Evolutionary conservation across 768 basidiomycete genomes (phyloP), one percentile per base, ranked within the genome.

Genomic region (Fomitopsis serialis): DNA sequence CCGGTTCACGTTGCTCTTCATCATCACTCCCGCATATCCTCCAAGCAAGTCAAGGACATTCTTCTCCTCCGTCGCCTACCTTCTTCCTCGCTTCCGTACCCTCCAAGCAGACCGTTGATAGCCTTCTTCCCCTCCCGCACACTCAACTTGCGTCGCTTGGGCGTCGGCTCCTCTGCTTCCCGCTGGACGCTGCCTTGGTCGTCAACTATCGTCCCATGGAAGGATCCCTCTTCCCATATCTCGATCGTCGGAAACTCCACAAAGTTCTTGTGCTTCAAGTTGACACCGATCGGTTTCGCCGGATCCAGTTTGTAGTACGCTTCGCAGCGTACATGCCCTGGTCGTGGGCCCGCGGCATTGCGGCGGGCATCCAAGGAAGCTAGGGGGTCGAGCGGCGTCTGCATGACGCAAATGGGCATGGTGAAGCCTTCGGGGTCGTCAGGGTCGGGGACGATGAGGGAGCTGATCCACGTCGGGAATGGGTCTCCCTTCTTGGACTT

Each of bases 161-260:
- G 57, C 37, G 63, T 63, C 48, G 68, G 70, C 55, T 75, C 70
- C 13, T 66, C 68, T 59, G 36, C 65, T 51, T 65, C 62, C 37
- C 61, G 59, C 25, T 73, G 72, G 34, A 79, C 61, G 4, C 70
- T 57, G 2, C 84, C 84, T 45, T 74, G 65, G 42, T 74, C 73
- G 53, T 87, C 78, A 15, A 87, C 72, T n/a, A 90, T 61, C 9
- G 72, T 72, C 7, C 82, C 85, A 8, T 67, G 68, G 67, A 91
- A 93, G 27, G 82, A 69, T 19, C 65, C 72, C 22, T 70, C 78
- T 45, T 85, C 80, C 74, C 84, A 85, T 6, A 95, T 68, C 52
- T 92, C 86, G 43, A 96, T 81, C 1, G 84, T 84, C 7, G 93
- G 93, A 62, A 81, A 96, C 66, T 96, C 93, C 29, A 88, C 77